Evolutionary conservation across 2,329 filamentous ascomycete species (phyloP).

Genomic region (Aspergillus sp.): DNA sequence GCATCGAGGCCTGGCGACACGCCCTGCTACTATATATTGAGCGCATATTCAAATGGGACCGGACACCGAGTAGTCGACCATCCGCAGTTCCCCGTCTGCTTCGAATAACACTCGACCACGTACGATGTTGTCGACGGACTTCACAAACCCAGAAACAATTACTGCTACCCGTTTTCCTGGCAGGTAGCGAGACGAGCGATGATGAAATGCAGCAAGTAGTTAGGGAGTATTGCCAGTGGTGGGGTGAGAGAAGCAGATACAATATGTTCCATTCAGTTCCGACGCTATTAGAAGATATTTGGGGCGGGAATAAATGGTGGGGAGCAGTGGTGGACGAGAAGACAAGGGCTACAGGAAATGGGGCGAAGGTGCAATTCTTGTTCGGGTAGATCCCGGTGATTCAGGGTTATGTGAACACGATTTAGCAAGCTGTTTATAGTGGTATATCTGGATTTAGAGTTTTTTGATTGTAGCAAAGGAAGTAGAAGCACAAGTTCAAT

Average conservation of each 20-base stretch:
- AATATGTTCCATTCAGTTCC: conserved; percentile 30
- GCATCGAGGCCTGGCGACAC: conserved; percentile 1
- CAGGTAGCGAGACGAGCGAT: conserved; percentile 28
- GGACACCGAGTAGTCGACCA: not conserved
- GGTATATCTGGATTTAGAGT: too few species aligned
- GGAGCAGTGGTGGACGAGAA: conserved; percentile 20
- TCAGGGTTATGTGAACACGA: not conserved
- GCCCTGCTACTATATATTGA: conserved; percentile 5
- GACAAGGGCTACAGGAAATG: conserved; percentile 6
- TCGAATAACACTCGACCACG: conserved; percentile 31
- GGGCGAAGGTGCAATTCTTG: conserved; percentile 49
- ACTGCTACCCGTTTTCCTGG: conserved; percentile 38
- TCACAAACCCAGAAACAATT: conserved; percentile 38
- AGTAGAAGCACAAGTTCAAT: too few species aligned
- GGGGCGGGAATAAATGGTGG: conserved; percentile 19
- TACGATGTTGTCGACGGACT: conserved; percentile 29
- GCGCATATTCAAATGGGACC: conserved; percentile 5
- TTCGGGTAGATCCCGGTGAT: conserved; percentile 37
- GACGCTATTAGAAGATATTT: conserved; percentile 22
- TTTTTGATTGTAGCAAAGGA: too few species aligned
- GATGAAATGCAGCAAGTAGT: conserved; percentile 23
- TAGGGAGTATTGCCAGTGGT: conserved; percentile 32
- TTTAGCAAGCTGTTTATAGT: too few species aligned
- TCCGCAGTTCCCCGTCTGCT: conserved; percentile 16
- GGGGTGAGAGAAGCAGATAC: conserved; percentile 32